Evolutionary conservation across 2,329 filamentous ascomycete species (phyloP).

Genomic region (Chalara sp.): DNA sequence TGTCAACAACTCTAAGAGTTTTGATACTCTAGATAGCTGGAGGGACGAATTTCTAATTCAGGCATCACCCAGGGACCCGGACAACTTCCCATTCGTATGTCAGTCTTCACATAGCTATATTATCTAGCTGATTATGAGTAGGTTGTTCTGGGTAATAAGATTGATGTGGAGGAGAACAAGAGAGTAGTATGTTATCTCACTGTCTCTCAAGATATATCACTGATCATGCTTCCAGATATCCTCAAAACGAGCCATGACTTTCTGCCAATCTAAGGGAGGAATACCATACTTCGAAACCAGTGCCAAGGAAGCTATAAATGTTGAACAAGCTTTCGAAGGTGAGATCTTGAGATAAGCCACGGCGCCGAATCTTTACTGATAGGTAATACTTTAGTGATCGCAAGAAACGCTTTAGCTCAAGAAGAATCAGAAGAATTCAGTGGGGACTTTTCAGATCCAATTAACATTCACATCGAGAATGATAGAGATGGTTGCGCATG

Average conservation of each 20-base stretch:
- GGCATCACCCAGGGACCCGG: constrained; percentile 89
- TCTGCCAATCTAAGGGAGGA: constrained; percentile 94
- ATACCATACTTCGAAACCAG: constrained; percentile 99
- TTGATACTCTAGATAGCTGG: constrained; percentile 97
- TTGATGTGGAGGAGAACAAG: constrained; percentile 97
- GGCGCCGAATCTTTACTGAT: neutral
- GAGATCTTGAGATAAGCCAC: constrained; percentile 2
- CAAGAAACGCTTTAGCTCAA: constrained; percentile 88
- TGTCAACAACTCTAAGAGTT: constrained; percentile 98
- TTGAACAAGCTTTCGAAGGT: constrained; percentile 77
- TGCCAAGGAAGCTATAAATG: constrained; percentile 97
- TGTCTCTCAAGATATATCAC: neutral
- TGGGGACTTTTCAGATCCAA: constrained; percentile 94
- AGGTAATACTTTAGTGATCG: constrained; percentile 62
- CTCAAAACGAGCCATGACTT: constrained; percentile 91
- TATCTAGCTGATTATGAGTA: constrained; percentile 27
- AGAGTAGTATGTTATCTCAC: constrained; percentile 58
- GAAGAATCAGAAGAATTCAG: constrained; percentile 98
- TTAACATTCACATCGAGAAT: constrained; percentile 95
- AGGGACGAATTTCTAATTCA: constrained; percentile 97
- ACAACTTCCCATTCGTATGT: constrained; percentile 94
- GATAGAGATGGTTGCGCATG: constrained; percentile 91
- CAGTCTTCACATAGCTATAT: neutral
- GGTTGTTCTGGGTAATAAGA: constrained; percentile 98
- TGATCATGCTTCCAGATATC: constrained; percentile 58